Percentiles rank a stretch among this genome's conserved stretches.
These are phyloP conservation scores for Omphalea diandra DNA, from an alignment of 441 rosid genomes.

Conservation along the genomic window DNA sequence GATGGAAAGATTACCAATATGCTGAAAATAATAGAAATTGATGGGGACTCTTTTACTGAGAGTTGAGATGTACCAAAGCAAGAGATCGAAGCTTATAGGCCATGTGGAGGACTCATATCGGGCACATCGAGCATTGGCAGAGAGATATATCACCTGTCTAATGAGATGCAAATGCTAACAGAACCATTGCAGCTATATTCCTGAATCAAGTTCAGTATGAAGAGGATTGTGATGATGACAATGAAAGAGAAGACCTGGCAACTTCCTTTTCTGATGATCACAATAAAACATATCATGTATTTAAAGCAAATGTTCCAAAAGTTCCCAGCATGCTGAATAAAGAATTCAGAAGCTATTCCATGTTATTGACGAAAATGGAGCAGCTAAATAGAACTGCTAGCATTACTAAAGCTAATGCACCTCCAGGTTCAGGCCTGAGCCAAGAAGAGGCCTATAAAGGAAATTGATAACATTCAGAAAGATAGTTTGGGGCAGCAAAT, in stretches of 20 bases:
- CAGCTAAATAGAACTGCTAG: constrained; percentile 30
- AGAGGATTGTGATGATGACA: constrained; percentile 41
- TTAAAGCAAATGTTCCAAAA: constrained; percentile 30
- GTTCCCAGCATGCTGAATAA: constrained; percentile 49
- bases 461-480: constrained; percentile 65
- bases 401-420: constrained; percentile 26
- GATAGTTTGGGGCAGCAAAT: constrained; percentile 67
- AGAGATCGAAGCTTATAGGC: constrained; percentile 71
- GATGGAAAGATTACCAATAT: constrained; percentile 63
- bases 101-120: constrained; percentile 73
- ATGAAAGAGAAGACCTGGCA: constrained; percentile 30
- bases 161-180: constrained; percentile 85
- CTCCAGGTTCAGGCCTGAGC: constrained; percentile 50
- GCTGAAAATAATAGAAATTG: constrained; percentile 69
- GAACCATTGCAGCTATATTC: constrained; percentile 77
- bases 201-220: constrained; percentile 73
- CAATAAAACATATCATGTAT: neutral
- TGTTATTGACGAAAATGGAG: constrained; percentile 34
- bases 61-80: constrained; percentile 77
- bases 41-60: constrained; percentile 78
- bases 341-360: constrained; percentile 43
- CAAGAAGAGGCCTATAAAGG: constrained; percentile 53
- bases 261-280: constrained; percentile 21
- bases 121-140: constrained; percentile 76
- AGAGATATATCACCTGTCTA: constrained; percentile 75